Percentiles rank a stretch among this genome's conserved stretches.
These are phyloP conservation scores for Globisporangium uncinulatum DNA, from an alignment of 352 stramenopile genomes.

Conservation along the genomic window DNA sequence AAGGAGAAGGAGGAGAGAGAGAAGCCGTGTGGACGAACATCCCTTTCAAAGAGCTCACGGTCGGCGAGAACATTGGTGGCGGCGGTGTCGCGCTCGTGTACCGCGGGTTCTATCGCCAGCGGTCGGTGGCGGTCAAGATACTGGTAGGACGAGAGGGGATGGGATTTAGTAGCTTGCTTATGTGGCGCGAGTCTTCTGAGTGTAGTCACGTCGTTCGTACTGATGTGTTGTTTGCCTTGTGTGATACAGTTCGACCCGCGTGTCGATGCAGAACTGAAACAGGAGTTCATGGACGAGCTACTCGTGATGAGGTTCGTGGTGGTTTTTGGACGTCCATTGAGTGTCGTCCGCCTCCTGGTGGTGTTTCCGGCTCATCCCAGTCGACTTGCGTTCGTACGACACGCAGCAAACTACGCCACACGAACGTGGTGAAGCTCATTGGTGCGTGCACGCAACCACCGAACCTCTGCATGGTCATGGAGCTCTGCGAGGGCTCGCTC, in stretches of 20 bases:
- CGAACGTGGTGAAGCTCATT: conserved; percentile 72
- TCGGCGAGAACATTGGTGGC: conserved; percentile 84
- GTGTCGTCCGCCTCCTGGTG: not conserved
- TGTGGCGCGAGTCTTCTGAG: too few relatives aligned
- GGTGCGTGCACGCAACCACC: conserved; percentile 68
- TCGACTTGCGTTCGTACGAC: not conserved
- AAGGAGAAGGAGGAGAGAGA: too few relatives aligned
- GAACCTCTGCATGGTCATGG: conserved; percentile 80
- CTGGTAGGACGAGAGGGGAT: conserved; percentile 37
- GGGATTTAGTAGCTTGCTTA: too few relatives aligned
- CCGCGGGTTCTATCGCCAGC: conserved; percentile 62
- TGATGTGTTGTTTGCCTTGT: not conserved
- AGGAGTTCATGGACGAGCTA: conserved; percentile 93
- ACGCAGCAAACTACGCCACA: conserved; percentile 54
- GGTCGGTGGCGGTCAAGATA: conserved; percentile 84
- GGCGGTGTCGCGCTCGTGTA: conserved; percentile 90
- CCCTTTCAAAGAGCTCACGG: conserved; percentile 65
- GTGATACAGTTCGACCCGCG: conserved; percentile 74
- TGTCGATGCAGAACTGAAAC: conserved; percentile 78
- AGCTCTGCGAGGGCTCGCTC: conserved; percentile 66
- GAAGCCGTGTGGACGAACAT: conserved; percentile 60
- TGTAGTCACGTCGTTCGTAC: too few relatives aligned
- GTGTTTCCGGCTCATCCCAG: too few relatives aligned
- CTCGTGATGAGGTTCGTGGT: conserved; percentile 79
- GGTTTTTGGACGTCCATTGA: too few relatives aligned